Evolutionary conservation across 2,329 filamentous ascomycete species (phyloP), one percentile per base, ranked within the genome.

Genomic region (Diaporthe helianthi): DNA sequence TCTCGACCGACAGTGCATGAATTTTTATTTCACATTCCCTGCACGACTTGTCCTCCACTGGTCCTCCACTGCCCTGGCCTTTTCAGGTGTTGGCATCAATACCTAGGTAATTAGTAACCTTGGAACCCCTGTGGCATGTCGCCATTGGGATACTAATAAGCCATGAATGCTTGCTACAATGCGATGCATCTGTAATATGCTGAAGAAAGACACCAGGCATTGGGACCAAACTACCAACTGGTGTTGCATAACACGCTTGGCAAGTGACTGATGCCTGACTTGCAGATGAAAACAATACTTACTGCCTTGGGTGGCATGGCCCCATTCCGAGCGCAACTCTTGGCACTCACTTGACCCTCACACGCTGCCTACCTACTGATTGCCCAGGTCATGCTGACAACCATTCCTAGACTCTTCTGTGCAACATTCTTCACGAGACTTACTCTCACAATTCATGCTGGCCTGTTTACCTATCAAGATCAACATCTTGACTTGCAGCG

Each of bases 1-100:
- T 49, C 51, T 26, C 36, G 9, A 41, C 41, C 19, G 8, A n/a
- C 33, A 52, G 46, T 22, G 55, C 52, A 68, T 70, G 65, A 68
- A 53, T 58, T 60, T 68, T 64, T 49, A 63, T 44, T 51, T 68
- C n/a, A 44, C 29, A 44, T 46, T 68, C 38, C 24, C 33, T 17
- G 60, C 60, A 17, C 60, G 49, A 38, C 31, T 47, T 31, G 52
- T 60, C n/a, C n/a, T n/a, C n/a, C n/a, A n/a, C n/a, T n/a, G n/a
- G n/a, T 58, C 38, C 29, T 33, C 22, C 49, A 8, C 55, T 22
- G 36, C 36, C 31, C 38, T 31, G 38, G 38, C 31, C 31, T 38
- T 55, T 31, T 61, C n/a, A n/a, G n/a, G n/a, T n/a, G n/a, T n/a
- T n/a, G n/a, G n/a, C n/a, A n/a, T n/a, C n/a, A n/a, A n/a, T n/a